Conservation (phyloP, 495 filamentous ascomycete species). For the Neurospora sp. region DNA sequence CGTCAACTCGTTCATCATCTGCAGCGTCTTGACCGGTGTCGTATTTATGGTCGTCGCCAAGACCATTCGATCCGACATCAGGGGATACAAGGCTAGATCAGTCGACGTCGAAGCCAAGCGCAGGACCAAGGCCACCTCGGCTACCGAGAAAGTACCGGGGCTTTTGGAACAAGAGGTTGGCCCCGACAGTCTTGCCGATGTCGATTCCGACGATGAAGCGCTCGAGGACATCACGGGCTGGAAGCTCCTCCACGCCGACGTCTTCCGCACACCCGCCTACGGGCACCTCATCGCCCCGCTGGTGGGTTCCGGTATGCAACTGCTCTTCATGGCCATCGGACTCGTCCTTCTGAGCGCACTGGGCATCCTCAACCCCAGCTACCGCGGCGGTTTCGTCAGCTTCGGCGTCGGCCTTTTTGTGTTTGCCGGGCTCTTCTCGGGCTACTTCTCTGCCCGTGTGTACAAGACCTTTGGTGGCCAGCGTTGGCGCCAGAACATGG, state of each 20-base stretch:
- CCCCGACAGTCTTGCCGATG: constrained; percentile 45
- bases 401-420: constrained; percentile 81
- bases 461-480: constrained; percentile 81
- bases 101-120: not conserved
- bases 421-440: constrained; percentile 80
- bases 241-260: constrained; percentile 90
- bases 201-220: constrained; percentile 63
- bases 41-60: constrained; percentile 79
- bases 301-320: constrained; percentile 81
- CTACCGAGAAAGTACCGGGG: constrained; percentile 18
- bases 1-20: constrained; percentile 82
- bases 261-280: constrained; percentile 72
- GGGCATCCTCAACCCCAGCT: constrained; percentile 82
- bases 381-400: constrained; percentile 84
- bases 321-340: constrained; percentile 76
- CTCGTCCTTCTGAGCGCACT: constrained; percentile 71
- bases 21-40: constrained; percentile 67
- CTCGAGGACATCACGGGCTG: constrained; percentile 83
- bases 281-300: constrained; percentile 75
- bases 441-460: constrained; percentile 80
- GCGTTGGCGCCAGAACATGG: constrained; percentile 69
- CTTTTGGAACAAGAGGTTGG: constrained; percentile 58
- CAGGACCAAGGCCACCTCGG: constrained; percentile 40
- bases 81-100: constrained; percentile 45
- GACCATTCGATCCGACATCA: constrained; percentile 75